Evolutionary conservation across 75 land plant genomes (phyloP).

Genomic region (Cunninghamia lanceolata): DNA sequence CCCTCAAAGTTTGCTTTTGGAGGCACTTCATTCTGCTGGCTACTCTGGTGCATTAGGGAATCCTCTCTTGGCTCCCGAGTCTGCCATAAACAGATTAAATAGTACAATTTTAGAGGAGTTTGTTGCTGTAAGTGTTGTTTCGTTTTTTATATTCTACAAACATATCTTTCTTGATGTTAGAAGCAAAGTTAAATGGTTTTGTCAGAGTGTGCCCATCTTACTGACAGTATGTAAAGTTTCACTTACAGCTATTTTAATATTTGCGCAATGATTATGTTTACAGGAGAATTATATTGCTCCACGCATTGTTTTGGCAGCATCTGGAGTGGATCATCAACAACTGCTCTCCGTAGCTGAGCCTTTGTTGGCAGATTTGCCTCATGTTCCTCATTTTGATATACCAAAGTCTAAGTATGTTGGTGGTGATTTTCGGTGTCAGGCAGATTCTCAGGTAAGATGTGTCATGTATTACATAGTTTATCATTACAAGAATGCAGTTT

Average conservation of each 20-base stretch:
- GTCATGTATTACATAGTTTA: neutral
- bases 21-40: conserved; percentile 90
- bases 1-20: conserved; percentile 76
- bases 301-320: conserved; percentile 88
- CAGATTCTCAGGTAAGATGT: conserved; percentile 64
- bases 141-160: neutral
- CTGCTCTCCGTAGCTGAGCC: conserved; percentile 80
- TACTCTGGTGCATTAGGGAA: conserved; percentile 72
- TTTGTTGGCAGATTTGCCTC: conserved; percentile 76
- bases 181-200: neutral
- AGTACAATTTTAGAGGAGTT: conserved; percentile 63
- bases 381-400: conserved; percentile 32
- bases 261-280: neutral
- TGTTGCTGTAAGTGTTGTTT: conserved; percentile 58
- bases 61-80: conserved; percentile 82
- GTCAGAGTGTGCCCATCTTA: neutral
- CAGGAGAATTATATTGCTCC: conserved; percentile 92
- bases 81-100: conserved; percentile 61
- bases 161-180: neutral
- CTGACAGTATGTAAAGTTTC: neutral
- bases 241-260: neutral
- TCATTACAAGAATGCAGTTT: neutral
- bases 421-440: conserved; percentile 84
- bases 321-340: conserved; percentile 93
- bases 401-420: conserved; percentile 76